Evolutionary conservation across 495 filamentous ascomycete genomes (phyloP).

Genomic region (Xylaria castorea): DNA sequence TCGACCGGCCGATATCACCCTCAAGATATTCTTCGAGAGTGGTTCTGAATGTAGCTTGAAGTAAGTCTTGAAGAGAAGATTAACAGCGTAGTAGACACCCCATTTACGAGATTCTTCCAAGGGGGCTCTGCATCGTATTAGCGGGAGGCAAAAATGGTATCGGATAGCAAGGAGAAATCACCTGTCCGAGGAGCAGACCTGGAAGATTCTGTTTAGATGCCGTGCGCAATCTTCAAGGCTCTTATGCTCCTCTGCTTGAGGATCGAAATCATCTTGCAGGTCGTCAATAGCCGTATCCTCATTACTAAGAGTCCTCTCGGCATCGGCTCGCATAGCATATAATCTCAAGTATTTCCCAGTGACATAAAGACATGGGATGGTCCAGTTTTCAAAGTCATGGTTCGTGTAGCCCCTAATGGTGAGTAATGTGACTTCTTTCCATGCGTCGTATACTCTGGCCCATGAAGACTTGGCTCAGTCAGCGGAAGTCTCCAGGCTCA

Average conservation of each 20-base stretch:
- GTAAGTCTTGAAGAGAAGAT: constrained; percentile 95
- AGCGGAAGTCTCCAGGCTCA: constrained; percentile 27
- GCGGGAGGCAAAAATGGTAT: constrained; percentile 29
- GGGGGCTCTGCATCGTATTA: constrained; percentile 65
- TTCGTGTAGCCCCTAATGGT: constrained; percentile 78
- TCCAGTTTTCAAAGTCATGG: constrained; percentile 79
- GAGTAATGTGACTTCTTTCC: constrained; percentile 77
- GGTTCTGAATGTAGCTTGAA: constrained; percentile 90
- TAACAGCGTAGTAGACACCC: constrained; percentile 92
- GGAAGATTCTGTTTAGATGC: constrained; percentile 87
- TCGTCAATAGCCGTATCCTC: constrained; percentile 52
- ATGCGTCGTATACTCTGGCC: constrained; percentile 78
- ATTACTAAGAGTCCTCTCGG: constrained; percentile 58
- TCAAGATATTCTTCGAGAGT: constrained; percentile 90
- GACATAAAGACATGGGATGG: constrained; percentile 84
- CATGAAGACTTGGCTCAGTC: constrained; percentile 60
- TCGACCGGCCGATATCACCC: constrained; percentile 72
- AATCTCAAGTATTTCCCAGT: constrained; percentile 81
- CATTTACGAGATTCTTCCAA: constrained; percentile 93
- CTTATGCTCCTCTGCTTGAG: constrained; percentile 72
- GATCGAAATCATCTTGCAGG: constrained; percentile 79
- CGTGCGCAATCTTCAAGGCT: constrained; percentile 89
- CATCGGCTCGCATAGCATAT: constrained; percentile 90
- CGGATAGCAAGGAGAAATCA: constrained; percentile 47
- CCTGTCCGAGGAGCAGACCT: constrained; percentile 87